phyloP scores from a whole-genome alignment of 352 stramenopile genomes.

The Globisporangium takayamanum region DNA sequence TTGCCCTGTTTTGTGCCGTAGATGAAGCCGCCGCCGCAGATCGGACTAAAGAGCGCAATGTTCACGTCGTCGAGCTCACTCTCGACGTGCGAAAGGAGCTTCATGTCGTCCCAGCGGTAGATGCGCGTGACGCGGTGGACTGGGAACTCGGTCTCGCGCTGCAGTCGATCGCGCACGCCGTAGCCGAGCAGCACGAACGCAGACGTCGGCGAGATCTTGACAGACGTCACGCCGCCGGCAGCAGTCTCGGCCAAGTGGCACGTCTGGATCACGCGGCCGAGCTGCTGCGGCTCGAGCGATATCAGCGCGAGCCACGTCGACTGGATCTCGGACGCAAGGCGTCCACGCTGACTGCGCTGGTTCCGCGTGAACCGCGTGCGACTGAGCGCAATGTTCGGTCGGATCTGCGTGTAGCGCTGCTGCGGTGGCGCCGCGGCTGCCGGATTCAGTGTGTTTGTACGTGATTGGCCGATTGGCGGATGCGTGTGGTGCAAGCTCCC shows the following conservation, averaged over 20 bases:
- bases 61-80: constrained; percentile 96
- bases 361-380: constrained; percentile 69
- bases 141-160: constrained; percentile 75
- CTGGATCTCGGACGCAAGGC: constrained; percentile 74
- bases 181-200: constrained; percentile 84
- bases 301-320: constrained; percentile 84
- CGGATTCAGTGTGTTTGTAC: constrained; percentile 18
- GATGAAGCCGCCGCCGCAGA: constrained; percentile 95
- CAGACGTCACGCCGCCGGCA: constrained; percentile 81
- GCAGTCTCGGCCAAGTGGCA: constrained; percentile 73
- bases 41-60: constrained; percentile 96
- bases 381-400: constrained; percentile 80
- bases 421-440: constrained; percentile 20
- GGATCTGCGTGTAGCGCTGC: constrained; percentile 77
- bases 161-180: constrained; percentile 76
- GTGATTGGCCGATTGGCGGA: constrained; percentile 15
- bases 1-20: constrained; percentile 97
- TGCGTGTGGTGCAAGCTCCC: constrained; percentile 19
- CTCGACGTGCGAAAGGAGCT: constrained; percentile 76
- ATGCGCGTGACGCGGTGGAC: constrained; percentile 83
- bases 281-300: constrained; percentile 69
- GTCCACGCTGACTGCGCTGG: constrained; percentile 62
- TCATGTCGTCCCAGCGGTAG: constrained; percentile 88
- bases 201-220: constrained; percentile 86
- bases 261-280: constrained; percentile 77